Percentiles rank a stretch among this genome's conserved stretches.
phyloP scores from a whole-genome alignment of 2,329 filamentous ascomycete species.

The Myriosclerotinia curreyana region DNA sequence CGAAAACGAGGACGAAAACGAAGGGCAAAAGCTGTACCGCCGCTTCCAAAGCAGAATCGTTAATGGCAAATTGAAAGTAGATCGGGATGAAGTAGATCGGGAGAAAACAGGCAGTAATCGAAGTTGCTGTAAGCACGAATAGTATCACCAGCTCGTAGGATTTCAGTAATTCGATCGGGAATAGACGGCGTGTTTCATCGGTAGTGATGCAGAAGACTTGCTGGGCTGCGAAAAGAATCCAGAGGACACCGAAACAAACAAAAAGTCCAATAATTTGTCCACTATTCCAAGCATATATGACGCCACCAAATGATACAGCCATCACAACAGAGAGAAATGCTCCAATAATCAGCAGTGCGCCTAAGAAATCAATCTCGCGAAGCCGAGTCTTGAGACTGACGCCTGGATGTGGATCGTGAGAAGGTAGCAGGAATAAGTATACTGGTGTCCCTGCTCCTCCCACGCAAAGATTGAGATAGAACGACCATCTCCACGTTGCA shows the following conservation, averaged over 20 bases:
- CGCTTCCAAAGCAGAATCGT: too few species aligned
- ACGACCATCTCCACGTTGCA: slow-evolving; percentile 40
- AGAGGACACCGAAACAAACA: background rate
- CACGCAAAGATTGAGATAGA: slow-evolving; percentile 33
- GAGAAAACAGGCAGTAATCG: too few species aligned
- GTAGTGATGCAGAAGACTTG: slow-evolving; percentile 23
- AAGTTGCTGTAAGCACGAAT: too few species aligned
- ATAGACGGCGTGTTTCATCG: background rate
- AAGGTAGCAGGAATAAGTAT: background rate
- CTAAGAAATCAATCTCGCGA: background rate
- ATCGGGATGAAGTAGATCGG: too few species aligned
- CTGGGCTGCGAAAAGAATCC: background rate
- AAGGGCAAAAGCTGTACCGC: too few species aligned
- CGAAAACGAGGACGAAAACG: too few species aligned
- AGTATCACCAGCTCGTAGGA: too few species aligned
- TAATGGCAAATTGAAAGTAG: too few species aligned
- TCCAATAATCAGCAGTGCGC: background rate
- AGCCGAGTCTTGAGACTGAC: background rate
- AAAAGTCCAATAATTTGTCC: background rate
- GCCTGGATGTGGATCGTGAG: background rate
- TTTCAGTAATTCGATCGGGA: too few species aligned
- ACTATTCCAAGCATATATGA: background rate
- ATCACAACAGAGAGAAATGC: background rate
- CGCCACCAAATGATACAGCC: background rate
- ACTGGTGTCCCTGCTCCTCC: background rate